Evolutionary conservation across 352 stramenopile genomes (phyloP), one percentile per base, ranked within the genome.

Genomic region (Ochromonadaceae sp.): DNA sequence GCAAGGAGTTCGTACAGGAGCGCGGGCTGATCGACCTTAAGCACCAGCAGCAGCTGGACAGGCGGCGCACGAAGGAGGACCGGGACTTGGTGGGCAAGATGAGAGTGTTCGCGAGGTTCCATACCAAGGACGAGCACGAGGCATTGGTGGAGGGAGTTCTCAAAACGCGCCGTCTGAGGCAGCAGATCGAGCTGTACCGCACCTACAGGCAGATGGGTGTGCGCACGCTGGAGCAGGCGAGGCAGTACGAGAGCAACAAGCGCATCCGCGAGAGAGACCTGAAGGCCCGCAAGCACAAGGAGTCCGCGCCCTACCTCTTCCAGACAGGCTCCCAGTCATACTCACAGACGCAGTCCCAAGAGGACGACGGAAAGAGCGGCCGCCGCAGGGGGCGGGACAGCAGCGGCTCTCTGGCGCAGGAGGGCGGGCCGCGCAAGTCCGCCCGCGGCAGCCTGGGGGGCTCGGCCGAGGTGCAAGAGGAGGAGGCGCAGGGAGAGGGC

Each of bases 1-100:
- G 86, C 42, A 93, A 92, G 66, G 78, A 85, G 55, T 93, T 95
- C 72, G 83, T 95, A 9, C 75, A 91, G 26, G 82, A 92, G 65
- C 81, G 82, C 0, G 81, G 85, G 4, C 62, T 95, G 22, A 67
- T 95, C 25, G 84, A 93, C 69, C 88, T 91, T 65, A 91, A 91
- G 67, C 75, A 75, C 49, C 81, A 90, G 65, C 83, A 90, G 53
- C 25, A 52, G 20, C 26, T 32, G 7, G 85, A 93, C 65, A 79
- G 80, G 12, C 81, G 84, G 25, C 72, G 79, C 15, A 79, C 83
- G 17, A 93, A 91, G 60, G 84, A 90, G 66, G 84, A 92, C 61
- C 78, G 84, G 15, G 84, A 91, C 67, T 71, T 92, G 52, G 75
- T 86, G 36, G 81, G 78, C 14, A 78, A 87, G 65, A 74, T 91